These are phyloP conservation scores for Sporothrix dimorphospora DNA, from an alignment of 2,329 filamentous ascomycete genomes.

Conservation along the genomic window DNA sequence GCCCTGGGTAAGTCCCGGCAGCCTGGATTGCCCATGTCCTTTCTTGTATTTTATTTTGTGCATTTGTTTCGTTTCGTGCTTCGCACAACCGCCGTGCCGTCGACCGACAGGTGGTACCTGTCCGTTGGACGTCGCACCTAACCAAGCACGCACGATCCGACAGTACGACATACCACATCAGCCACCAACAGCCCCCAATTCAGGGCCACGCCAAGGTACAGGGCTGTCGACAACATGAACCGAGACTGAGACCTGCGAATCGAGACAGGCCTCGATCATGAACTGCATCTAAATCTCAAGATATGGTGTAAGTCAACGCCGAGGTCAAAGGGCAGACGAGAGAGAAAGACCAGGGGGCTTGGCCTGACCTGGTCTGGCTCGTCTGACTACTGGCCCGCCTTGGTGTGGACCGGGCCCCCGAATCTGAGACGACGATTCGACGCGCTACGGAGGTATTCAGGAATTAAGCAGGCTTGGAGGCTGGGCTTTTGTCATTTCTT, in stretches of 20 bases:
- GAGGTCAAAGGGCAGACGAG: not conserved
- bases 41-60: not conserved
- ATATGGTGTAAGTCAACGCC: not conserved
- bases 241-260: not conserved
- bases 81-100: not conserved
- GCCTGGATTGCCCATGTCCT: conserved; percentile 13
- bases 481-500: not conserved
- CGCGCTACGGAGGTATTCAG: conserved; percentile 11
- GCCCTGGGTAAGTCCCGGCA: conserved; percentile 13
- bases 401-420: conserved; percentile 22
- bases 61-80: not conserved
- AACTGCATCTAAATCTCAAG: not conserved
- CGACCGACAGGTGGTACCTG: not conserved
- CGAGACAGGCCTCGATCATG: not conserved
- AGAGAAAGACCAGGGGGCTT: not conserved
- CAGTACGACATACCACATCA: not conserved
- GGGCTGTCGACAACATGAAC: too few species aligned
- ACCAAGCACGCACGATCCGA: not conserved
- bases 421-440: conserved; percentile 11
- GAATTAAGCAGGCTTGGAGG: conserved; percentile 5
- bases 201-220: too few species aligned
- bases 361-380: not conserved
- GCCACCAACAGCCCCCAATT: not conserved
- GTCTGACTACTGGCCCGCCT: not conserved
- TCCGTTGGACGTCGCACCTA: not conserved